Evolutionary conservation across 768 basidiomycete species (phyloP).

Genomic region (Calocybe cyanea): DNA sequence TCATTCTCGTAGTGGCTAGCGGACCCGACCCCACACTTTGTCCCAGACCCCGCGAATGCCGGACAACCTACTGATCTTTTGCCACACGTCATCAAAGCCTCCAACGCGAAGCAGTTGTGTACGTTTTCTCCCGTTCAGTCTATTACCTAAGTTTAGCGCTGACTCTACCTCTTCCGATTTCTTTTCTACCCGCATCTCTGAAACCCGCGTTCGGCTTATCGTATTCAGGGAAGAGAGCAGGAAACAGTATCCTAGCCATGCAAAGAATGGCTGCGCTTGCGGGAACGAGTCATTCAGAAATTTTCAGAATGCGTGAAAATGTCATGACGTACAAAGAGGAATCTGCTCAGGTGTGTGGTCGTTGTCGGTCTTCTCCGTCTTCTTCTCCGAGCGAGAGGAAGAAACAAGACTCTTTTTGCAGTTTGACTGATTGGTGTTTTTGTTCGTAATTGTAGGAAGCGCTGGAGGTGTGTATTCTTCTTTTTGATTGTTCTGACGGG

Average conservation of each 20-base stretch:
- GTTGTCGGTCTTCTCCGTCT: constrained; percentile 6
- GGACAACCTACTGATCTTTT: constrained; percentile 72
- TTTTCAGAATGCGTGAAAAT: constrained; percentile 51
- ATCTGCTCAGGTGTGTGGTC: constrained; percentile 49
- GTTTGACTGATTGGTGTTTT: constrained; percentile 1
- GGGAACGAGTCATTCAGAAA: constrained; percentile 34
- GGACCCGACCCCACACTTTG: constrained; percentile 64
- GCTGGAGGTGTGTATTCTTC: constrained; percentile 21
- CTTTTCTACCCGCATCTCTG: not conserved
- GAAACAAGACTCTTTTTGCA: too few relatives aligned
- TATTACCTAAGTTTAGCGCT: too few relatives aligned
- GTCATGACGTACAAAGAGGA: constrained; percentile 75
- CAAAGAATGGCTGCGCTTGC: constrained; percentile 70
- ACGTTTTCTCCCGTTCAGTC: not conserved
- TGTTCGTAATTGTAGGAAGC: constrained; percentile 27
- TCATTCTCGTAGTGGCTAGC: constrained; percentile 58
- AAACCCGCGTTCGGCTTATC: not conserved
- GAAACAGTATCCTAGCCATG: constrained; percentile 82
- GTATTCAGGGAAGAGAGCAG: constrained; percentile 80
- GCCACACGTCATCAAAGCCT: constrained; percentile 85
- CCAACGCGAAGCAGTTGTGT: constrained; percentile 88
- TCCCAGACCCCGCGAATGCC: constrained; percentile 51
- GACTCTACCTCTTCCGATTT: too few relatives aligned
- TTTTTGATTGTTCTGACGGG: not conserved
- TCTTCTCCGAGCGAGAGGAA: not conserved